These are phyloP conservation scores for Biancaea sappan DNA, from an alignment of 306 rosid species.

Conservation along the genomic window DNA sequence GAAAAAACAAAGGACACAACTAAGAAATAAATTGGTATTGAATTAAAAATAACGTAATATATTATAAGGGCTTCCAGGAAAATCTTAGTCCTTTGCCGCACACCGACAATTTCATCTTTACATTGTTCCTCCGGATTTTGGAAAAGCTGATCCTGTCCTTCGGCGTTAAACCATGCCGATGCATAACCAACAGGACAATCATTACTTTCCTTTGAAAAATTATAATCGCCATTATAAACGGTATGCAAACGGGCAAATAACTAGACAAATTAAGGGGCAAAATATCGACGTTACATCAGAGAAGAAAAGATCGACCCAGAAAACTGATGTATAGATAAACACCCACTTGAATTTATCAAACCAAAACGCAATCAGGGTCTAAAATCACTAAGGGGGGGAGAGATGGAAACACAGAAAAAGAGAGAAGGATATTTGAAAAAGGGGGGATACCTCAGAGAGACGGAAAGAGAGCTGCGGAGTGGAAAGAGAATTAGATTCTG, in stretches of 20 bases:
- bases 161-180: slow-evolving; percentile 24
- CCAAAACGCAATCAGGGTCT: slow-evolving; percentile 28
- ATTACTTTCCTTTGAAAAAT: slow-evolving; percentile 28
- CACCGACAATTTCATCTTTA: neutral
- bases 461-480: slow-evolving; percentile 4
- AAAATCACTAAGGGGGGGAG: slow-evolving; percentile 10
- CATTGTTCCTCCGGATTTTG: slow-evolving; percentile 18
- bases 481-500: slow-evolving; percentile 23
- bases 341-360: slow-evolving; percentile 34
- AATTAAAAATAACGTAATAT: neutral
- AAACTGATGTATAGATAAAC: slow-evolving; percentile 27
- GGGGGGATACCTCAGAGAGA: slow-evolving; percentile 44
- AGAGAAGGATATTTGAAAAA: neutral
- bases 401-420: no score
- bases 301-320: neutral
- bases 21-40: neutral
- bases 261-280: neutral
- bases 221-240: slow-evolving; percentile 26
- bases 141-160: slow-evolving; percentile 32
- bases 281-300: neutral
- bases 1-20: neutral
- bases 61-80: neutral
- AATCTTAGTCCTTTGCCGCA: neutral
- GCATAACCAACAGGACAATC: slow-evolving; percentile 32
- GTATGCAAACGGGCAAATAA: slow-evolving; percentile 22